A percentile compares a stretch with the other conserved stretches of the same genome.
Evolutionary conservation across 805 yeast genomes (phyloP).

Genomic region (Dipodascus geniculatus): DNA sequence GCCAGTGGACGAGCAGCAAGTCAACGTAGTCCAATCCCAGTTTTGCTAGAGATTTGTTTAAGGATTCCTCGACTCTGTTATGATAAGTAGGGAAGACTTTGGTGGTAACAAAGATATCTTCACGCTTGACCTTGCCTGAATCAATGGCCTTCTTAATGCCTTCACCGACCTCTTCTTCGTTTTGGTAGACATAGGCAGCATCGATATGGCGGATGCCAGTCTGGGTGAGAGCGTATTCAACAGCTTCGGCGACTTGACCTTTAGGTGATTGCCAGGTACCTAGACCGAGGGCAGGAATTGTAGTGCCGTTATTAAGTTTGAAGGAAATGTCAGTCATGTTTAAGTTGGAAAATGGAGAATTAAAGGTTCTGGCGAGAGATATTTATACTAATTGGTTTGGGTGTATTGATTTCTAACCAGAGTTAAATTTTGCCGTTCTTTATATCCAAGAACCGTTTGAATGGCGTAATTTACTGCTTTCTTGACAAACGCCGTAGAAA

Average conservation of each 20-base stretch:
- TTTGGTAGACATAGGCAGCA: conserved; percentile 57
- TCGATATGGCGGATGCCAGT: conserved; percentile 70
- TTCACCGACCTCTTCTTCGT: conserved; percentile 53
- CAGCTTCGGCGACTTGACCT: conserved; percentile 44
- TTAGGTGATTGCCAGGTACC: conserved; percentile 63
- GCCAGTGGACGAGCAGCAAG: conserved; percentile 76
- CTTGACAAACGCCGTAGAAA: neutral
- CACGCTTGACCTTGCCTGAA: conserved; percentile 50
- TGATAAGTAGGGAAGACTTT: conserved; percentile 37
- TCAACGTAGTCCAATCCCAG: conserved; percentile 69
- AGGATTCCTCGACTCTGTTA: conserved; percentile 35
- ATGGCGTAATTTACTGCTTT: neutral
- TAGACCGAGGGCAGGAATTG: conserved; percentile 56
- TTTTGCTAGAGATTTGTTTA: conserved; percentile 47
- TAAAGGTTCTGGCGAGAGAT: neutral
- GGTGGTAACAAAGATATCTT: conserved; percentile 58
- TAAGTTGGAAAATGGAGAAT: neutral
- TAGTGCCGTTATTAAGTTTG: conserved; percentile 43
- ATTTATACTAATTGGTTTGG: neutral
- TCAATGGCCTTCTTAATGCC: conserved; percentile 29
- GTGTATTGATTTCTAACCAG: no score
- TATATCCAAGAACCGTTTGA: no score
- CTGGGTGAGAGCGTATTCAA: conserved; percentile 39
- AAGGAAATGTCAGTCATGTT: conserved; percentile 13
- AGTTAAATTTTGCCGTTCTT: neutral